Evolutionary conservation across 225 moss, liverwort and hornwort genomes (phyloP).

Genomic region (Pseudisothecium myosuroides): DNA sequence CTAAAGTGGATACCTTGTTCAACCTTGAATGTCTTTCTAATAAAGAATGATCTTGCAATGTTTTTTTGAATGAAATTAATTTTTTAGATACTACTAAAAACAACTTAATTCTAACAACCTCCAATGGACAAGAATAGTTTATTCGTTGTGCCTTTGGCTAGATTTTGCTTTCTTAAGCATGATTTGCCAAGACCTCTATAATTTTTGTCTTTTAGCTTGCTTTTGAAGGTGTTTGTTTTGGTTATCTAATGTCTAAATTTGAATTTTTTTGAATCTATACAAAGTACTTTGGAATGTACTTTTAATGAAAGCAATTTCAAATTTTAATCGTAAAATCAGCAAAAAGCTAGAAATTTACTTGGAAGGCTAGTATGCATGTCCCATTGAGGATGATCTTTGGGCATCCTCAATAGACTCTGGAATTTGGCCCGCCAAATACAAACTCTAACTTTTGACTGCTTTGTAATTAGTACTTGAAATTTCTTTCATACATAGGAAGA

Average conservation of each 20-base stretch:
- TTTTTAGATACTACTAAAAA: neutral
- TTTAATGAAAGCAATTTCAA: neutral
- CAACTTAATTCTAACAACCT: neutral
- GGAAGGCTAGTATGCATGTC: neutral
- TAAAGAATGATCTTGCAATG: too few relatives aligned
- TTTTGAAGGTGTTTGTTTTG: too few relatives aligned
- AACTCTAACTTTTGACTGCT: neutral
- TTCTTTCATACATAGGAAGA: too few relatives aligned
- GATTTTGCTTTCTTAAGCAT: neutral
- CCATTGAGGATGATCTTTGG: neutral
- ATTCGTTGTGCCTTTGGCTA: neutral
- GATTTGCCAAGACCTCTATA: neutral
- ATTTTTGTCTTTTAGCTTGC: too few relatives aligned
- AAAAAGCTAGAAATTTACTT: neutral
- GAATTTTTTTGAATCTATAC: neutral
- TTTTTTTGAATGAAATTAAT: neutral
- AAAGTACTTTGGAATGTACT: neutral
- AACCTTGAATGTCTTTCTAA: too few relatives aligned
- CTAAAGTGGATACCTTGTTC: neutral
- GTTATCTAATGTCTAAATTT: neutral
- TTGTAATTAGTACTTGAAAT: neutral
- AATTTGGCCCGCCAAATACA: neutral
- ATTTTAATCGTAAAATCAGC: neutral
- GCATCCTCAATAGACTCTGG: neutral
- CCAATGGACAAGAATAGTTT: neutral